Evolutionary conservation across 306 rosid species (phyloP).

Genomic region (Lathyrus tuberosus): DNA sequence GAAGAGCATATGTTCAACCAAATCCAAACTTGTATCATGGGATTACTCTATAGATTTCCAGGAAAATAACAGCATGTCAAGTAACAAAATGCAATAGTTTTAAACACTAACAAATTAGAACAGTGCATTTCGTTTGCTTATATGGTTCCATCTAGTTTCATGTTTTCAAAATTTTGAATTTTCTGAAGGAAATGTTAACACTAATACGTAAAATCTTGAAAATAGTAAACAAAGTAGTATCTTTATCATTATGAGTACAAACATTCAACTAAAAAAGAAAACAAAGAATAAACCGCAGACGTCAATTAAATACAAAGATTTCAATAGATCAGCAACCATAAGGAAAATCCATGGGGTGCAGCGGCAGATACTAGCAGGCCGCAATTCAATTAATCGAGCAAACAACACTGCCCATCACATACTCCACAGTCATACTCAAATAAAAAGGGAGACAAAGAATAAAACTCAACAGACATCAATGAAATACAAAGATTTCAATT

Average conservation of each 20-base stretch:
- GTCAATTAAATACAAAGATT: neutral
- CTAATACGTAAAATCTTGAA: neutral
- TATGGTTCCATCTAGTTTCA: neutral
- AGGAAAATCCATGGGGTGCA: neutral
- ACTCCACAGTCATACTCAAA: no score
- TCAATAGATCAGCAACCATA: neutral
- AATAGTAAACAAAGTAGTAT: neutral
- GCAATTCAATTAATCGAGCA: neutral
- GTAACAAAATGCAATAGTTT: slow-evolving; percentile 10
- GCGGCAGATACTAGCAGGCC: neutral
- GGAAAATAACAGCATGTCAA: slow-evolving; percentile 6
- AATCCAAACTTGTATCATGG: neutral
- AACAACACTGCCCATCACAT: neutral
- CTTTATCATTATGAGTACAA: neutral
- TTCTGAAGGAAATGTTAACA: neutral
- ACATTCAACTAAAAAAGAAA: neutral
- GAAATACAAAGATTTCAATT: no score
- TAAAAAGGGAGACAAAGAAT: no score
- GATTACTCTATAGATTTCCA: slow-evolving; percentile 18
- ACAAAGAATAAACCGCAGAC: neutral
- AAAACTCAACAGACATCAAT: no score
- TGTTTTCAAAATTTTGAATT: slow-evolving; percentile 1
- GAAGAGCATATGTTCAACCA: slow-evolving; percentile 26
- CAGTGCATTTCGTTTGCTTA: neutral
- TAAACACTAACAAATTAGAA: slow-evolving; percentile 8